Evolutionary conservation across 2,329 filamentous ascomycete species (phyloP), one percentile per base, ranked within the genome.

Genomic region (Epichloe sibirici): DNA sequence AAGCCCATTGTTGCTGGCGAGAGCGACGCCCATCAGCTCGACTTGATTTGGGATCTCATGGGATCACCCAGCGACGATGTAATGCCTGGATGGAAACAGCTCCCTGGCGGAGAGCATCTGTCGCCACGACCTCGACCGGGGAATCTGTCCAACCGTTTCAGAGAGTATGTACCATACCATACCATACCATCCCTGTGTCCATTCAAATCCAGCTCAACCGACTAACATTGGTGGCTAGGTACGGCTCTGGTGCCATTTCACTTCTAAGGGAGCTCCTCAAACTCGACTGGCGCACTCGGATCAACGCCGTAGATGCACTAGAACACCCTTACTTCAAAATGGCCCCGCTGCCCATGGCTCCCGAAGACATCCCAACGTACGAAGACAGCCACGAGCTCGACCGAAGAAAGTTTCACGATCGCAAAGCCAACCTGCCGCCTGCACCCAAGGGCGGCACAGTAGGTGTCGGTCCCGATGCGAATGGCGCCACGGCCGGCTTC

Each of bases 361-460:
- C 93, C 1, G 84, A 86, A 57, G 90, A 97, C 49, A 78, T 98
- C n/a, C 93, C 93, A 2, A 79, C 74, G 15, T 97, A 95, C 63
- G 88, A 95, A 64, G 91, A 96, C 62, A 95, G 90, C 45, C 93
- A 98, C 68, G 93, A 98, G 68, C 75, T 97, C n/a, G 93, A 98
- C 65, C 81, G 91, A 49, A 82, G 90, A 65, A 94, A 91, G 69
- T 91, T 90, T 60, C 85, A 94, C 58, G 86, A 90, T 54, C 85
- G 93, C 62, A 88, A 88, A 63, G 86, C 86, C 23, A 86, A 84
- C 23, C 77, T 91, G 11, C 91, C 91, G 4, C 91, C 93, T 12
- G 93, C 91, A 0, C 93, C 93, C 0, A 90, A 91, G 59, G 91
- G 90, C 12, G 91, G 89, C 4, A 90, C 88, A 1, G 90, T 95